Percentiles rank a stretch among this genome's conserved stretches.
Conservation (phyloP, 345 rosid species). For the Camelina laxa region DNA sequence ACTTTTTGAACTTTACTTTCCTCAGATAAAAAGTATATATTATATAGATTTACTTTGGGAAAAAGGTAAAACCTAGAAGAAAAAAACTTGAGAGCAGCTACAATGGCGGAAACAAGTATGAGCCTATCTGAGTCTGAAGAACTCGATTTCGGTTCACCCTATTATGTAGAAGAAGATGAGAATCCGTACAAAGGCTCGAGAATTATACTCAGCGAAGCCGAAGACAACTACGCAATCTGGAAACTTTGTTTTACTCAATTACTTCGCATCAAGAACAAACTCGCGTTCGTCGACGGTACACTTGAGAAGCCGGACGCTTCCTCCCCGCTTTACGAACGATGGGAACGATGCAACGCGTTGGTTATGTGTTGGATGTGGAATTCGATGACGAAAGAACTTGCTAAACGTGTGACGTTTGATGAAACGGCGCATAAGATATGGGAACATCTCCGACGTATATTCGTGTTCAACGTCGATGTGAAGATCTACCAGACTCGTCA, state of each 20-base stretch:
- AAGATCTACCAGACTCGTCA: constrained; percentile 14
- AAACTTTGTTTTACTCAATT: background rate
- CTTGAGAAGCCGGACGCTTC: background rate
- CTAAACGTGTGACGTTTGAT: background rate
- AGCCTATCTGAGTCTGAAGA: background rate
- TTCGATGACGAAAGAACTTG: background rate
- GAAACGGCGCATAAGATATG: constrained; percentile 7
- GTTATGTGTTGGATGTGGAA: constrained; percentile 11
- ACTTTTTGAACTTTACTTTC: too few species aligned
- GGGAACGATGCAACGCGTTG: background rate
- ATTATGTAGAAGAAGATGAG: background rate
- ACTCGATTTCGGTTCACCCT: background rate
- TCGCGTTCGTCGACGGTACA: constrained; percentile 5
- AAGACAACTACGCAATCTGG: constrained; percentile 27
- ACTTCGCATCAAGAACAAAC: background rate
- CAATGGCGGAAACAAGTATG: background rate
- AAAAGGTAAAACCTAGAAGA: background rate
- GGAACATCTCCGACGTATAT: background rate
- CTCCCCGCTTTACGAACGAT: background rate
- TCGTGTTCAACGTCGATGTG: background rate
- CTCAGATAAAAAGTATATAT: too few species aligned
- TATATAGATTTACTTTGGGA: too few species aligned
- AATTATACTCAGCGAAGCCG: constrained; percentile 1
- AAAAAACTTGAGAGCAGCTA: background rate
- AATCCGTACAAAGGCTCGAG: background rate